Evolutionary conservation across 1,139 yeast species (phyloP).

Genomic region (Pneumocystis canis): DNA sequence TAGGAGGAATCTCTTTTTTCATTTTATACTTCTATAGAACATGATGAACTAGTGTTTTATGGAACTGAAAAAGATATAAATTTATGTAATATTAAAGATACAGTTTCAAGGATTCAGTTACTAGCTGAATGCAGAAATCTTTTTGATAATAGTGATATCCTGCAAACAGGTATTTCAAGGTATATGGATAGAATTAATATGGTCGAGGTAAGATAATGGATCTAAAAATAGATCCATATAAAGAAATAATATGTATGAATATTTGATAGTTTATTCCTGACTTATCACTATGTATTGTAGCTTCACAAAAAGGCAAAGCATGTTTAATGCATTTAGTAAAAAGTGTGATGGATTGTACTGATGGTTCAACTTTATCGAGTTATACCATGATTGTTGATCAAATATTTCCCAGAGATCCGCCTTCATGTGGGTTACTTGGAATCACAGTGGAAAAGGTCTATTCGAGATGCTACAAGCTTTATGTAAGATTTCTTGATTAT

Average conservation of each 20-base stretch:
- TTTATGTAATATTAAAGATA: not conserved
- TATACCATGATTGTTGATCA: not conserved
- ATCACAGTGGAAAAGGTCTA: not conserved
- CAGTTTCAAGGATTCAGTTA: not conserved
- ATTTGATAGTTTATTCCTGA: slow-evolving; percentile 37
- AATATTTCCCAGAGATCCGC: not conserved
- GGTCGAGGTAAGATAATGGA: not conserved
- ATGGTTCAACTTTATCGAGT: not conserved
- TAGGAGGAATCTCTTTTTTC: not conserved
- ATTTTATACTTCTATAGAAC: not conserved
- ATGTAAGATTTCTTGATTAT: not conserved
- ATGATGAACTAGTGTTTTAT: not conserved
- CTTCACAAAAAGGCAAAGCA: slow-evolving; percentile 42
- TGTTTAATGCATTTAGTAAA: slow-evolving; percentile 42
- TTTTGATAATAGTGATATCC: not conserved
- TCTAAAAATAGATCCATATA: not conserved
- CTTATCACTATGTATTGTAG: slow-evolving; percentile 36
- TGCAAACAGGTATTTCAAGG: not conserved
- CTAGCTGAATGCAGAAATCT: not conserved
- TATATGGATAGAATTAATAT: not conserved
- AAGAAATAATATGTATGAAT: not conserved
- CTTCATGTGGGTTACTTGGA: not conserved
- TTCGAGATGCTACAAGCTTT: not conserved
- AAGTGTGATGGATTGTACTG: not conserved
- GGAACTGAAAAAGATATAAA: not conserved